Percentiles rank a stretch among this genome's conserved stretches.
Conservation (phyloP, 192 early-diverging fungal species). For the Backusella circina region DNA sequence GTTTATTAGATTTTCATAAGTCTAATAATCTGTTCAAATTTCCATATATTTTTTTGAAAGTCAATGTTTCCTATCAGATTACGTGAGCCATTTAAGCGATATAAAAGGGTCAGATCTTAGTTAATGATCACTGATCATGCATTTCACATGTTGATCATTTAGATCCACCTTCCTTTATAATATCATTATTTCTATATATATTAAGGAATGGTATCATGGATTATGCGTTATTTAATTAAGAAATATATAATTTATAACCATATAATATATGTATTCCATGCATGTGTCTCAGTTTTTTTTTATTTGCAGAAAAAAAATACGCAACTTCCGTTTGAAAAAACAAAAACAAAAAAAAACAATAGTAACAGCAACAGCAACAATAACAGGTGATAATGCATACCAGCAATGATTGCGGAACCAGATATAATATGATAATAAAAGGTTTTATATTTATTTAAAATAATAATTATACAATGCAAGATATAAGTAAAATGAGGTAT, state of each 20-base stretch:
- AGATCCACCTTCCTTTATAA: neutral
- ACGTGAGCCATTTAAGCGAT: neutral
- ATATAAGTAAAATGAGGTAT: neutral
- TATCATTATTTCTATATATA: neutral
- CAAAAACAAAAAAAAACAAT: neutral
- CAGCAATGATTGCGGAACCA: neutral
- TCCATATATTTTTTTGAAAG: no score
- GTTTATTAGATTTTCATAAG: no score
- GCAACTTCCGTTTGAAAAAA: neutral
- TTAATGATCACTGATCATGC: neutral
- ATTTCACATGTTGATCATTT: neutral
- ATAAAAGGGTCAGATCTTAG: neutral
- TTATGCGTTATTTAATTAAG: neutral
- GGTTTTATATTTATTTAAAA: neutral
- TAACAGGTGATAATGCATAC: neutral
- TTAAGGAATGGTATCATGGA: neutral
- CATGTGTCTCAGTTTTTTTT: neutral
- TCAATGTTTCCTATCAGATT: neutral
- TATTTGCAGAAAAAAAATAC: no score
- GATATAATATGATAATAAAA: neutral
- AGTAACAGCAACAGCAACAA: neutral
- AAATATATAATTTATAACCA: neutral
- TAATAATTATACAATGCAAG: neutral
- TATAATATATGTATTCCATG: no score
- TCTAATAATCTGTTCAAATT: no score